A percentile compares a stretch with the other conserved stretches of the same genome.
Evolutionary conservation across 2,329 filamentous ascomycete species (phyloP).

Genomic region (Gyromitra esculenta): DNA sequence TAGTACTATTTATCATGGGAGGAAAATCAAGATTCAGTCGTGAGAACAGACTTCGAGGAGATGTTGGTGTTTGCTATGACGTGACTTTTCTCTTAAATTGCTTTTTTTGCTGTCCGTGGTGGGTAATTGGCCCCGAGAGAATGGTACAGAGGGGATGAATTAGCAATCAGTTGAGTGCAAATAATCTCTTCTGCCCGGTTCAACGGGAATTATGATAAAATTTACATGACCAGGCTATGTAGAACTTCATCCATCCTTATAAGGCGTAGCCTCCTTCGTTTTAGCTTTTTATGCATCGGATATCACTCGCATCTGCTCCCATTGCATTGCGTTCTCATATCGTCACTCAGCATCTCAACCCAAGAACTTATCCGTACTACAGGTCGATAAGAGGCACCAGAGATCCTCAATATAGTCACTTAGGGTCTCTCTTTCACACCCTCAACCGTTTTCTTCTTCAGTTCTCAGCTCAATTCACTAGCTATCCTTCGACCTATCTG

Average conservation of each 20-base stretch:
- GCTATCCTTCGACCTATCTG: neutral
- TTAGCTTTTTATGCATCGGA: neutral
- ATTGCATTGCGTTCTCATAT: neutral
- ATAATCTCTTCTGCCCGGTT: neutral
- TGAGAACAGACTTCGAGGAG: neutral
- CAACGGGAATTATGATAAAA: neutral
- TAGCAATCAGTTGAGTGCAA: neutral
- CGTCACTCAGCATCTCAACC: neutral
- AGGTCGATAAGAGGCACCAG: neutral
- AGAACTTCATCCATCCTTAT: neutral
- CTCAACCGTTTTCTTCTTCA: neutral
- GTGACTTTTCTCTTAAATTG: neutral
- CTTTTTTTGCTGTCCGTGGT: neutral
- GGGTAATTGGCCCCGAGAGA: neutral
- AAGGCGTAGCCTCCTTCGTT: neutral
- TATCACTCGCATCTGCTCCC: conserved; percentile 10
- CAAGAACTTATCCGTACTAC: neutral
- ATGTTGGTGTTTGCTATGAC: conserved; percentile 6
- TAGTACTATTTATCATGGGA: neutral
- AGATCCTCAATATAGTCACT: neutral
- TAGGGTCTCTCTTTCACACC: neutral
- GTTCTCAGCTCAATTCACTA: neutral
- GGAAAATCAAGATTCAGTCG: conserved; percentile 2
- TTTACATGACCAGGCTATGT: neutral
- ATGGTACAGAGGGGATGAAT: neutral